Percentiles rank a stretch among this genome's conserved stretches.
phyloP scores from a whole-genome alignment of 768 basidiomycete species.

The Collybia mongolica region DNA sequence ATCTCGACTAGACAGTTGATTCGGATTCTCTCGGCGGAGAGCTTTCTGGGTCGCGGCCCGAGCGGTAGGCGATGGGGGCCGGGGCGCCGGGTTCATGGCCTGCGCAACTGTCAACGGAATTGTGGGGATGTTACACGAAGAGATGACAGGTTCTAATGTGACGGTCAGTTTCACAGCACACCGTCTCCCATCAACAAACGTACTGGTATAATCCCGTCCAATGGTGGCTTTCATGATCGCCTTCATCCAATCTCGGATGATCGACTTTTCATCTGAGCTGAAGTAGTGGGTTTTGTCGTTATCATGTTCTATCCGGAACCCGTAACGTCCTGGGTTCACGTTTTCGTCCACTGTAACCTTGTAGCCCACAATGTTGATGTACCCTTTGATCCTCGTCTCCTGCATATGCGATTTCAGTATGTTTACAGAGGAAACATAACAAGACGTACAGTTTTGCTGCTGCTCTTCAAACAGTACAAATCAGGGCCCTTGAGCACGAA shows the following conservation, averaged over 20 bases:
- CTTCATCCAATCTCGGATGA: conserved; percentile 99
- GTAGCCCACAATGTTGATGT: conserved; percentile 88
- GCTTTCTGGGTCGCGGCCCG: conserved; percentile 89
- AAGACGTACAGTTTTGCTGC: conserved; percentile 53
- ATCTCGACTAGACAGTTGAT: conserved; percentile 77
- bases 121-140: conserved; percentile 95
- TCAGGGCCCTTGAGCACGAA: conserved; percentile 92
- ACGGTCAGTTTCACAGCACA: conserved; percentile 12
- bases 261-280: conserved; percentile 82
- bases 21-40: conserved; percentile 79
- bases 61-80: conserved; percentile 89
- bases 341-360: conserved; percentile 93
- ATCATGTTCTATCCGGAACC: conserved; percentile 92
- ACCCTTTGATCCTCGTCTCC: conserved; percentile 97
- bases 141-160: conserved; percentile 81
- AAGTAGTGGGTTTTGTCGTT: conserved; percentile 86
- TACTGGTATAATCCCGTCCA: conserved; percentile 87
- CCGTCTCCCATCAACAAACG: conserved; percentile 21
- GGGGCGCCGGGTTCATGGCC: conserved; percentile 93
- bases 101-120: conserved; percentile 94
- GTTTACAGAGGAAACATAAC: conserved; percentile 11
- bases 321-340: conserved; percentile 88
- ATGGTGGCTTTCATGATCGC: conserved; percentile 99
- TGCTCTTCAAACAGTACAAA: conserved; percentile 82
- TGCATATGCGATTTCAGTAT: conserved; percentile 24